A percentile compares a stretch with the other conserved stretches of the same genome.
phyloP scores from a whole-genome alignment of 345 rosid species.

The Syzygium aromaticum region DNA sequence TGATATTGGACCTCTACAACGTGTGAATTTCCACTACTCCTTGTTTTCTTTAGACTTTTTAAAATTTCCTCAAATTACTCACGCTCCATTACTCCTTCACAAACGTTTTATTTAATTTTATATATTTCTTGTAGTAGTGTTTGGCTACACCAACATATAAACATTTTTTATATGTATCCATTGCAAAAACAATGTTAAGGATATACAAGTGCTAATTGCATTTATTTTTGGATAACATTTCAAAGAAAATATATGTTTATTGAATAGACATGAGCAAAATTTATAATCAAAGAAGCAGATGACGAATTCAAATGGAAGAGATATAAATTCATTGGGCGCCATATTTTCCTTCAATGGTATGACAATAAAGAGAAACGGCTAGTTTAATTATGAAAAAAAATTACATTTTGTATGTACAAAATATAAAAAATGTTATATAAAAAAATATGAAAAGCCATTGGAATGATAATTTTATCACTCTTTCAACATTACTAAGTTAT shows the following conservation, averaged over 20 bases:
- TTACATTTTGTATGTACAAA: too few species aligned
- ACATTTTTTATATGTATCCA: rapidly evolving
- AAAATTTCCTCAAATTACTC: too few species aligned
- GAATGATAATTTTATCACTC: too few species aligned
- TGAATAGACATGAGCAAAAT: neutral
- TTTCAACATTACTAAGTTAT: too few species aligned
- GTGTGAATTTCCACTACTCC: neutral
- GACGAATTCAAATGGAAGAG: neutral
- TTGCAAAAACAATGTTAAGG: neutral
- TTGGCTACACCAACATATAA: neutral
- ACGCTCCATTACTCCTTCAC: neutral
- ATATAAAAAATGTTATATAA: too few species aligned
- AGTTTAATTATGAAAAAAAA: too few species aligned
- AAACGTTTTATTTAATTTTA: neutral
- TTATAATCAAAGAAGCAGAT: neutral
- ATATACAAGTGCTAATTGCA: neutral
- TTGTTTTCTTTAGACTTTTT: neutral
- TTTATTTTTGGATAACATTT: neutral
- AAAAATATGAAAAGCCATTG: too few species aligned
- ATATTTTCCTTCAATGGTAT: neutral
- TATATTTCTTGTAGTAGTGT: neutral
- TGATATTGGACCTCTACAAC: neutral
- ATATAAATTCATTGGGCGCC: neutral
- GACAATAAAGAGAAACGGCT: neutral
- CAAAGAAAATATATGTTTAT: neutral